Base-by-base conservation (phyloP, 495 filamentous ascomycete species). In the Hypoxylon trugodes region DNA sequence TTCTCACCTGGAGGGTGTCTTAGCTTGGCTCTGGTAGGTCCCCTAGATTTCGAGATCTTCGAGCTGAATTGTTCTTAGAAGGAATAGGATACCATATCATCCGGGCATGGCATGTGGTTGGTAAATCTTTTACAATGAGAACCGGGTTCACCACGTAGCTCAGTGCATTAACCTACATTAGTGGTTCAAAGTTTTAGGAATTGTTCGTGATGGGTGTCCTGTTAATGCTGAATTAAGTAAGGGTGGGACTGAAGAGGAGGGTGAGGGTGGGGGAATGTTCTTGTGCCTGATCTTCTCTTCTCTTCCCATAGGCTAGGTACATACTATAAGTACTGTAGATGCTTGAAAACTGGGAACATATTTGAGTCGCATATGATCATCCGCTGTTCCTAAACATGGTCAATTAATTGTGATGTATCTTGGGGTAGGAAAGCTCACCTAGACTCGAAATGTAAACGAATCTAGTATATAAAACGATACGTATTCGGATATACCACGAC, bases 131-230 rank as follows among this genome's bases (percentile, higher is more conserved):
- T 26, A 6, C 40, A 15, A 36, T 35, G 28, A 41, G 24, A 46
- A 36, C 47, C 54, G 35, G 40, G 52, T 48, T 65, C 47, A 19
- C 46, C 32, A 50, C 38, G 36, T 36, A 51, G 13, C 21, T 53
- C 33, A 8, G 47, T 47, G 52, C 52, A 47, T 64, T 46, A 58
- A 46, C 24, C 16, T 46, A 25, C 41, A 25, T 26, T 52, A 41
- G 53, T 24, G 40, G 45, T n/a, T 35, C 53, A 59, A 65, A 58
- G 26, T 51, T 52, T 51, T 47, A 46, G 32, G 25, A 22, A 58
- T 33, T 2, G 32, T 15, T 46, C 37, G 45, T 45, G 45, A 36
- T 42, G 36, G 16, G 16, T 35, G 19, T 48, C 19, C 37, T 32
- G 16, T 59, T 51, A 19, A 22, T 30, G 38, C 37, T 43, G 32